Evolutionary conservation across 2,329 filamentous ascomycete genomes (phyloP).

Genomic region (Neofusicoccum umdonicola): DNA sequence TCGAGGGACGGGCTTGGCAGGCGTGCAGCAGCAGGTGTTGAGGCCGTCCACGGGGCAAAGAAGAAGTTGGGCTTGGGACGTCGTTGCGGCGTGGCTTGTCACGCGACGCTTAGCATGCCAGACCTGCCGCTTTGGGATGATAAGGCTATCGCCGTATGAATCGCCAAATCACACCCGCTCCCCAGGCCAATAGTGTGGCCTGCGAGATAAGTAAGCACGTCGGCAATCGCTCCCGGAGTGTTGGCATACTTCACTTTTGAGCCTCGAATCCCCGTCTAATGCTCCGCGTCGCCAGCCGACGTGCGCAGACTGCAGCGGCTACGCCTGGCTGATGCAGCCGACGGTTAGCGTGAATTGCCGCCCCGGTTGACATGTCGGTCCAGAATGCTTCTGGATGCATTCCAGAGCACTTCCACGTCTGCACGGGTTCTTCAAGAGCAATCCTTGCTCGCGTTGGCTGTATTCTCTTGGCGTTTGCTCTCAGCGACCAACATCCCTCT

Average conservation of each 20-base stretch:
- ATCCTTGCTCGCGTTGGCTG: too few species aligned
- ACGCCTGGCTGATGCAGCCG: too few species aligned
- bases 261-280: background rate
- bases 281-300: background rate
- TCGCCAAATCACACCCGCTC: background rate
- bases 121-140: constrained; percentile 9
- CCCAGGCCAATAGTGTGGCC: background rate
- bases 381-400: too few species aligned
- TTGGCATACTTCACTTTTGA: background rate
- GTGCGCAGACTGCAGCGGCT: too few species aligned
- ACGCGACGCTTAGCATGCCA: constrained; percentile 1
- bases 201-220: constrained; percentile 2
- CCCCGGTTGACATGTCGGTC: too few species aligned
- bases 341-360: too few species aligned
- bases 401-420: too few species aligned
- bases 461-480: too few species aligned
- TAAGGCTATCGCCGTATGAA: background rate
- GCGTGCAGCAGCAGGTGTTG: background rate
- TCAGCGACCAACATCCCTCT: too few species aligned
- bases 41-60: background rate
- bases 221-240: background rate
- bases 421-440: too few species aligned
- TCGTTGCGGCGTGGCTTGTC: background rate
- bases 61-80: background rate
- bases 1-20: background rate